A percentile compares a stretch with the other conserved stretches of the same genome.
These are phyloP conservation scores for Escallonia herrerae DNA, from an alignment of 129 eudicot species.

Conservation along the genomic window DNA sequence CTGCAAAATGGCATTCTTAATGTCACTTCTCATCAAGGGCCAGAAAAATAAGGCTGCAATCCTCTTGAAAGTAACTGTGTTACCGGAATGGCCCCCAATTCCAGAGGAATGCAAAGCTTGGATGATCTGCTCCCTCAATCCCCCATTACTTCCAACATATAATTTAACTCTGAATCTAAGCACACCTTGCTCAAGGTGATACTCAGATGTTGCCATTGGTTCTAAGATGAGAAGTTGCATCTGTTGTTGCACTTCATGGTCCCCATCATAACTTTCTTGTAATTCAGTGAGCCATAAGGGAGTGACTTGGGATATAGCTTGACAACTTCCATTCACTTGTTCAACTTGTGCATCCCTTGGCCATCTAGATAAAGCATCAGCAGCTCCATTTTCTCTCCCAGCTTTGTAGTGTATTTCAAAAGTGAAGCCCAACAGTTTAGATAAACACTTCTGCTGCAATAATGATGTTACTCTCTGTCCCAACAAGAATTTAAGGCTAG, in stretches of 20 bases:
- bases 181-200: too few species aligned
- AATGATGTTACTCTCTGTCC: neutral
- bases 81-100: neutral
- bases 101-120: neutral
- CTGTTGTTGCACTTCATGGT: too few species aligned
- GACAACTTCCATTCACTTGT: too few species aligned
- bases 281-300: too few species aligned
- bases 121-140: neutral
- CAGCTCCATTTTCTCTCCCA: neutral
- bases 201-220: too few species aligned
- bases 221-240: too few species aligned
- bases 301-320: too few species aligned
- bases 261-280: too few species aligned
- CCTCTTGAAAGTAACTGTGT: neutral
- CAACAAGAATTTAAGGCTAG: neutral
- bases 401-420: constrained; percentile 3
- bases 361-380: constrained; percentile 4
- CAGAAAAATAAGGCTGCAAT: neutral
- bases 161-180: too few species aligned
- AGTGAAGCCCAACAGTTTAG: constrained; percentile 4
- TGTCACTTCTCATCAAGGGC: neutral
- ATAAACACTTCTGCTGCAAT: constrained; percentile 11
- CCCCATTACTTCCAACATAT: too few species aligned
- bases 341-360: neutral
- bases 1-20: neutral